Conservation (phyloP, 345 rosid genomes). For the Mangifera indica region DNA sequence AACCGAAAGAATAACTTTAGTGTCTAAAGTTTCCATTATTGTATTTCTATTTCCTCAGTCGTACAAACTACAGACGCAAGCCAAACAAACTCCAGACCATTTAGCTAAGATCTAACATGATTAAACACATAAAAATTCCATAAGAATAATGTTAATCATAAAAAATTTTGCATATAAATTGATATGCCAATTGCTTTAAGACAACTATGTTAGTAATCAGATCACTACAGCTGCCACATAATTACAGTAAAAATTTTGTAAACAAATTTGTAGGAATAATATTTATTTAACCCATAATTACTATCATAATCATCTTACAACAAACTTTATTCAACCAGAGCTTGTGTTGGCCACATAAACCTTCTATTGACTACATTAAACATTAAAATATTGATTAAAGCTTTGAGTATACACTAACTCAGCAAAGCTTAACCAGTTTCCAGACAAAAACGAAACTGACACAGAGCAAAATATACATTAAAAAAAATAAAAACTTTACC, state of each 20-base stretch:
- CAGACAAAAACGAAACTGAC: neutral
- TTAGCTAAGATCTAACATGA: neutral
- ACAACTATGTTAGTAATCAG: too few species aligned
- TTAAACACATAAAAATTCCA: neutral
- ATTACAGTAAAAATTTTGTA: too few species aligned
- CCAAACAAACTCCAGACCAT: neutral
- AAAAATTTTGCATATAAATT: too few species aligned
- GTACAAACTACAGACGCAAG: neutral
- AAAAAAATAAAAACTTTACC: slow-evolving; percentile 26
- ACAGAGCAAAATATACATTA: neutral
- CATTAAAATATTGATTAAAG: neutral
- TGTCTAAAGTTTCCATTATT: neutral
- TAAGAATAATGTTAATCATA: too few species aligned
- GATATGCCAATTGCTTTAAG: too few species aligned
- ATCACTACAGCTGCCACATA: too few species aligned
- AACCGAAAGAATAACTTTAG: neutral
- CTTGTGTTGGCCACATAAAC: neutral
- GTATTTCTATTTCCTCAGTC: neutral
- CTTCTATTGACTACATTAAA: neutral
- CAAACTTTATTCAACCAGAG: neutral
- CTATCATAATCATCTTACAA: neutral
- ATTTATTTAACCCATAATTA: neutral
- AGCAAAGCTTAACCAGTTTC: neutral
- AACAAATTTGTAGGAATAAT: too few species aligned
- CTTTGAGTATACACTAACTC: neutral